Conservation (phyloP, 441 rosid species). For the Manihot esculenta region DNA sequence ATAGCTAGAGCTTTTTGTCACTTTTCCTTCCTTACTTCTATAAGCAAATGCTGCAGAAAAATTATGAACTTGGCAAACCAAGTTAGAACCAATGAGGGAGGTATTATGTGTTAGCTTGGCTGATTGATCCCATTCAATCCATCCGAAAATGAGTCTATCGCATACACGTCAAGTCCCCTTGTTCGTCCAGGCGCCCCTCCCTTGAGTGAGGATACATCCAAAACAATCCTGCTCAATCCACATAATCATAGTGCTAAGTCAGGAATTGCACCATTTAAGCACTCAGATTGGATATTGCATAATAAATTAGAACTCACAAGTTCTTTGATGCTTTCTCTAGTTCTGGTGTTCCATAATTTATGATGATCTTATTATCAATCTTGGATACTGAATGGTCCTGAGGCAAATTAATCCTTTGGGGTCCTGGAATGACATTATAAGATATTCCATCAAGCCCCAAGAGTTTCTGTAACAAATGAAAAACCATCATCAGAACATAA, state of each 20-base stretch:
- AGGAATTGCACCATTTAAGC: conserved; percentile 16
- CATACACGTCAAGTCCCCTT: conserved; percentile 60
- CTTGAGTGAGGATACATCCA: conserved; percentile 67
- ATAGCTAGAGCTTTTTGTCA: conserved; percentile 15
- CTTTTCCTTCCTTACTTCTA: conserved; percentile 5
- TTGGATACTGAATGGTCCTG: conserved; percentile 51
- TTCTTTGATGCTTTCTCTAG: conserved; percentile 48
- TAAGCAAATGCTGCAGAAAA: conserved; percentile 14
- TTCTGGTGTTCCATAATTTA: conserved; percentile 41
- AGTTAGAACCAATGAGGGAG: conserved; percentile 14
- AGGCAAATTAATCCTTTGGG: conserved; percentile 59
- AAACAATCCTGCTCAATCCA: conserved; percentile 49
- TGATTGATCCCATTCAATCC: conserved; percentile 39
- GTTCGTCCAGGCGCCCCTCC: conserved; percentile 92
- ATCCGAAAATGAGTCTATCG: conserved; percentile 48
- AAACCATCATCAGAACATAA: background rate
- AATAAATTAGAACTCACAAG: conserved; percentile 37
- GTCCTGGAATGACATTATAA: conserved; percentile 42
- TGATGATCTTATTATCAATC: conserved; percentile 48
- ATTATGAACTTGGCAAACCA: conserved; percentile 10
- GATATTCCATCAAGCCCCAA: conserved; percentile 52
- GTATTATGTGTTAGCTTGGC: conserved; percentile 25
- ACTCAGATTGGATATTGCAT: background rate
- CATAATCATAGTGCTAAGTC: background rate
- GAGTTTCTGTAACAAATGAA: conserved; percentile 44